A percentile compares a stretch with the other conserved stretches of the same genome.
Conservation (phyloP, 2,329 filamentous ascomycete genomes). For the Chrysosphaeria jannelii region DNA sequence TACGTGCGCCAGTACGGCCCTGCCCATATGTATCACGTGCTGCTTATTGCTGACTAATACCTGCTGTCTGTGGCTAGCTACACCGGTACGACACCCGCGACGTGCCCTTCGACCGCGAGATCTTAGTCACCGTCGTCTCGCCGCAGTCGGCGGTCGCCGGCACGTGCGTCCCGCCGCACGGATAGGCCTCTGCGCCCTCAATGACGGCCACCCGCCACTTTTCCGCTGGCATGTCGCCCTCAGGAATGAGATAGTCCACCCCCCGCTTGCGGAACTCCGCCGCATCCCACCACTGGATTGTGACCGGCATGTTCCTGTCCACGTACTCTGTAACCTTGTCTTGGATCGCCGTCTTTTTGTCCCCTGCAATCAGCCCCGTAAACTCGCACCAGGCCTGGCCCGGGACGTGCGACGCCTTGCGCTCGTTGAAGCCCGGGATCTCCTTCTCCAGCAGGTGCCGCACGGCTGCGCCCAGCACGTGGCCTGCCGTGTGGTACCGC, state of each 20-base stretch:
- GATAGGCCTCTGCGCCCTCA: constrained; percentile 36
- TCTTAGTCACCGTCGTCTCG: constrained; percentile 32
- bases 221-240: constrained; percentile 10
- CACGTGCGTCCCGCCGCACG: constrained; percentile 50
- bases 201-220: constrained; percentile 39
- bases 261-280: constrained; percentile 24
- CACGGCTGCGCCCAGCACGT: constrained; percentile 40
- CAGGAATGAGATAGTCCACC: constrained; percentile 20
- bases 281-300: constrained; percentile 37
- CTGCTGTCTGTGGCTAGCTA: too few relatives aligned
- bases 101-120: constrained; percentile 30
- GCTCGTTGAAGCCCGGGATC: constrained; percentile 25
- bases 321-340: constrained; percentile 26
- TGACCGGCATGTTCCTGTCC: constrained; percentile 21
- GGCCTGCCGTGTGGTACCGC: constrained; percentile 41
- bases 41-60: background rate
- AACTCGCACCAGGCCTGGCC: constrained; percentile 39
- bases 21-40: too few relatives aligned
- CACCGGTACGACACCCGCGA: constrained; percentile 23
- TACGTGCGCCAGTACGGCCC: too few relatives aligned
- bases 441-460: constrained; percentile 21
- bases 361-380: constrained; percentile 30
- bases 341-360: constrained; percentile 32
- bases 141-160: constrained; percentile 25
- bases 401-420: constrained; percentile 44